Percentiles rank a stretch among this genome's conserved stretches.
Evolutionary conservation across 768 basidiomycete species (phyloP).

Genomic region (Russula compacta): DNA sequence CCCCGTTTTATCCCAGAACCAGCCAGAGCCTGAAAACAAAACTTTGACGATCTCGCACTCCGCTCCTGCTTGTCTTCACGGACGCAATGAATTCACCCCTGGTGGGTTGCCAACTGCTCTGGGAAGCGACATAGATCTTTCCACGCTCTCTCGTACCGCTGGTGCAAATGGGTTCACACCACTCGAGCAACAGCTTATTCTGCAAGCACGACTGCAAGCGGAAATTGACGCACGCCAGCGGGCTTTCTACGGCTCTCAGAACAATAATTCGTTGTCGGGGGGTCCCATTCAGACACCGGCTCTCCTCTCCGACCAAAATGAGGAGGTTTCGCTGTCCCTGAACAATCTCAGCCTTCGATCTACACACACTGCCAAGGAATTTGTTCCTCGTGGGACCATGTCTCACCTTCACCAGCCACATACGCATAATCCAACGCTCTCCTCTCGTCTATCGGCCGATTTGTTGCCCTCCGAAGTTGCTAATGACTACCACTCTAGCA

Average conservation of each 20-base stretch:
- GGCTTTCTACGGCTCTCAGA: constrained; percentile 13
- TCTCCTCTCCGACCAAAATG: constrained; percentile 1
- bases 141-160: constrained; percentile 14
- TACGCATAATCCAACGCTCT: background rate
- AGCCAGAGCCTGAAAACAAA: background rate
- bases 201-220: constrained; percentile 18
- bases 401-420: constrained; percentile 4
- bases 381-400: constrained; percentile 16
- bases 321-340: constrained; percentile 10
- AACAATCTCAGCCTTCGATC: constrained; percentile 13
- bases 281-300: background rate
- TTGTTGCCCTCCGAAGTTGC: background rate
- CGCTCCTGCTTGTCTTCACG: constrained; percentile 11
- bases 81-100: background rate
- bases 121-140: constrained; percentile 19
- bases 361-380: constrained; percentile 16
- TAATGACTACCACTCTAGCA: constrained; percentile 1
- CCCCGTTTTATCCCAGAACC: constrained; percentile 10
- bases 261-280: background rate
- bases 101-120: background rate
- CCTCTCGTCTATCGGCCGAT: constrained; percentile 7
- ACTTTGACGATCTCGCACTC: background rate
- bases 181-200: constrained; percentile 20
- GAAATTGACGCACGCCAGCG: constrained; percentile 16
- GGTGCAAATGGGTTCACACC: constrained; percentile 18